Percentiles rank a stretch among this genome's conserved stretches.
Conservation (phyloP, 768 basidiomycete species). For the Inosperma sp. region DNA sequence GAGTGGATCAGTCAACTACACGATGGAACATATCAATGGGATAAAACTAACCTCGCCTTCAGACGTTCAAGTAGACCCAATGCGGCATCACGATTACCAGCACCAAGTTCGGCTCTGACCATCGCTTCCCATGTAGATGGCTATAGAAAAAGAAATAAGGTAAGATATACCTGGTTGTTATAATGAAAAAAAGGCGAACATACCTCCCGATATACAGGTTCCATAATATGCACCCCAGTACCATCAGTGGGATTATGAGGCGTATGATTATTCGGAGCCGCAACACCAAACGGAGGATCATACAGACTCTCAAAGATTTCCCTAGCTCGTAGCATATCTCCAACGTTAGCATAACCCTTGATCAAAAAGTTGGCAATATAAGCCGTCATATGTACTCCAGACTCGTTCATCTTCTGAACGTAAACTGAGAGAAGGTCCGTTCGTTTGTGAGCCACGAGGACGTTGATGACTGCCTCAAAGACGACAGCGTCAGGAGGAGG, state of each 20-base stretch:
- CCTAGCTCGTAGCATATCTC: constrained; percentile 68
- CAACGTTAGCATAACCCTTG: constrained; percentile 62
- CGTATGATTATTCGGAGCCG: constrained; percentile 84
- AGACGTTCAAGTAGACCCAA: constrained; percentile 64
- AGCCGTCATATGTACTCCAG: constrained; percentile 83
- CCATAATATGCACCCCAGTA: constrained; percentile 35
- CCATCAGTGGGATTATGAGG: constrained; percentile 50
- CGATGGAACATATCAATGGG: not conserved
- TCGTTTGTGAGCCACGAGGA: constrained; percentile 71
- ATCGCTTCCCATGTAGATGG: constrained; percentile 95
- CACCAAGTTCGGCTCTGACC: constrained; percentile 85
- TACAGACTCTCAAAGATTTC: constrained; percentile 72
- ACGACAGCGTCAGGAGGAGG: constrained; percentile 73
- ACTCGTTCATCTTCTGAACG: constrained; percentile 51
- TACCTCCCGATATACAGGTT: constrained; percentile 82
- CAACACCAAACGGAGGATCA: constrained; percentile 80
- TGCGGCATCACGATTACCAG: constrained; percentile 69
- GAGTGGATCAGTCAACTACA: constrained; percentile 7
- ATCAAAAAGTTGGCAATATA: constrained; percentile 91
- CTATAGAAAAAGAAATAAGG: constrained; percentile 30
- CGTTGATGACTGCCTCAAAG: constrained; percentile 89
- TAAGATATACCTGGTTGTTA: not conserved
- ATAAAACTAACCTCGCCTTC: constrained; percentile 55
- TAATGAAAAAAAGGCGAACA: constrained; percentile 18
- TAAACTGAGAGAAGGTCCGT: constrained; percentile 74